Base-by-base conservation (phyloP, 768 basidiomycete genomes). In the Auricularia heimuer region DNA sequence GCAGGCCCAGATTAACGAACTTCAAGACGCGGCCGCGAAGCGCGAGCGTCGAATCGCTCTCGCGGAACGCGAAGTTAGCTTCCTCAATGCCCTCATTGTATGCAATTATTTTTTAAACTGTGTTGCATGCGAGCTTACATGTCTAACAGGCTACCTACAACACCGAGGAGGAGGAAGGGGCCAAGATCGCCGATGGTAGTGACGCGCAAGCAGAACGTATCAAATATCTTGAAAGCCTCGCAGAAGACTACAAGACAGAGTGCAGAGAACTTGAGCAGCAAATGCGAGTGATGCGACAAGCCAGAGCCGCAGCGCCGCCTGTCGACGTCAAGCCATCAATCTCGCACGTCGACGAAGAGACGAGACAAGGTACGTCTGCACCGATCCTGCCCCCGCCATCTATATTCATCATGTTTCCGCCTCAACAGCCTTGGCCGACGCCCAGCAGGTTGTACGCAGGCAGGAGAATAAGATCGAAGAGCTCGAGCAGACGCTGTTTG, bases 401-500 rank as follows among this genome's bases (percentile, higher is more conserved):
- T 29, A 2, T 29, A 29, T 60, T 8, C 14, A 29, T 60, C 24
- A 8, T 34, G 8, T 60, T 60, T 24, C 34, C 2, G 14, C 36
- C 35, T 58, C 10, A 29, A 7, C 63, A 88, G 86, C 79, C 16
- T 77, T 86, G 29, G 72, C 80, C 33, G 74, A 77, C 62, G 75
- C 77, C 0, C 75, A 77, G 36, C 68, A 72, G 0, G 76, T 74
- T 45, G 65, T 71, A 45, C 76, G 78, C 67, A 73, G 45, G 7
- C 79, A 82, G 16, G 74, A 80, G 1, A 78, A 78, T 62, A 81
- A 80, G 71, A 83, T 90, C 39, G 90, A 92, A 33, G 71, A 77
- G n/a, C 80, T 92, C 44, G 89, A 91, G 69, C 92, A 93, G 71
- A 79, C 81, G 10, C 81, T 94, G 7, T 92, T 90, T 71, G 89